Conservation (phyloP, 2,329 filamentous ascomycete species). For the Penicillium polonicum region DNA sequence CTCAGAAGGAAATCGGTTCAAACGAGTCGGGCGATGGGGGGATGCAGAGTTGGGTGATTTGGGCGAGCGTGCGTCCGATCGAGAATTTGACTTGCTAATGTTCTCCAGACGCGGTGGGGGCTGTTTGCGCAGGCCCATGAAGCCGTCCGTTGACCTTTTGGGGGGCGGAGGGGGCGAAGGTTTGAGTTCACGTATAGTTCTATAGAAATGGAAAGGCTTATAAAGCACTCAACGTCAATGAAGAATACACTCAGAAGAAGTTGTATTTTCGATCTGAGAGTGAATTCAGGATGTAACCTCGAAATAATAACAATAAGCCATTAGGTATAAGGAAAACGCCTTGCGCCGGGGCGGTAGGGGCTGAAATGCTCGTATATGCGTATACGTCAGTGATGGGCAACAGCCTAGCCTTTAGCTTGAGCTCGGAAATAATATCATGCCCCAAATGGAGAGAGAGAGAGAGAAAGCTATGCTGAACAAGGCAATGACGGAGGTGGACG, state of each 20-base stretch:
- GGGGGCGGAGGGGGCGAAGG: not conserved
- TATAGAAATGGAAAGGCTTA: not conserved
- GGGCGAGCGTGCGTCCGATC: slow-evolving; percentile 33
- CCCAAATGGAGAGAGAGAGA: not conserved
- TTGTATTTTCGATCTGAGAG: not conserved
- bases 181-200: not conserved
- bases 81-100: slow-evolving; percentile 33
- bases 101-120: slow-evolving; percentile 38
- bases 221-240: not conserved
- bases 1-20: slow-evolving; percentile 29
- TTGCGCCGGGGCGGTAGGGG: slow-evolving; percentile 11
- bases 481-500: slow-evolving; percentile 1
- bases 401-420: slow-evolving; percentile 1
- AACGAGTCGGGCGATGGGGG: slow-evolving; percentile 28
- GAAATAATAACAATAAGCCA: slow-evolving; percentile 2
- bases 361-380: not conserved
- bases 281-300: not conserved
- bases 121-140: slow-evolving; percentile 43
- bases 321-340: slow-evolving; percentile 11
- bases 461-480: not conserved
- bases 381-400: not conserved
- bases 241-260: not conserved
- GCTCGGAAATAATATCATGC: not conserved
- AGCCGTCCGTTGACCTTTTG: slow-evolving; percentile 14
- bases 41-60: slow-evolving; percentile 32